phyloP scores from a whole-genome alignment of 495 filamentous ascomycete genomes.

The Hypoxylon cercidicola region DNA sequence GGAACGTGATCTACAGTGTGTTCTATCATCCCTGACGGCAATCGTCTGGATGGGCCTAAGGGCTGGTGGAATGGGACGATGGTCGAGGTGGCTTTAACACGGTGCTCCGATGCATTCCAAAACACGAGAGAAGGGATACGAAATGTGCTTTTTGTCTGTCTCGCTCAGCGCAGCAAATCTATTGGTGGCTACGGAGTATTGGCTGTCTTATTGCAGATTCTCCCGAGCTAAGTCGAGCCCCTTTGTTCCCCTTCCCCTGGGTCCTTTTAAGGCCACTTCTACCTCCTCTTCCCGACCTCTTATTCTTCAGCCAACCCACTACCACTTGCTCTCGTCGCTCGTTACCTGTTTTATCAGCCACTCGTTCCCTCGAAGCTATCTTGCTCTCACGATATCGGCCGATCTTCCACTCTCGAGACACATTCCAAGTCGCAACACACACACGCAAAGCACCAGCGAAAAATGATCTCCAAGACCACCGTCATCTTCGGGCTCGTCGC shows the following conservation, averaged over 20 bases:
- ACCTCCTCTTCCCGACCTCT: background rate
- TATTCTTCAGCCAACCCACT: background rate
- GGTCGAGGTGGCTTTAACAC: constrained; percentile 8
- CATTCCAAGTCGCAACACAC: constrained; percentile 3
- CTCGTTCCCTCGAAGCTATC: constrained; percentile 17
- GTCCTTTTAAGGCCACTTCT: constrained; percentile 34
- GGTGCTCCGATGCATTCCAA: constrained; percentile 39
- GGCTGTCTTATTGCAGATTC: constrained; percentile 47
- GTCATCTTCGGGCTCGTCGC: constrained; percentile 36
- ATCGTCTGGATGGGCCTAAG: background rate
- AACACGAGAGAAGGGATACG: constrained; percentile 38
- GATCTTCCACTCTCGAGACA: background rate
- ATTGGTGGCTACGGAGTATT: constrained; percentile 38
- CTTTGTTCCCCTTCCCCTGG: constrained; percentile 27
- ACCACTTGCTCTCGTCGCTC: constrained; percentile 26
- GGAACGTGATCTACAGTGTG: constrained; percentile 31
- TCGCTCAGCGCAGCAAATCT: constrained; percentile 15
- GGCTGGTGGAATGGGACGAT: constrained; percentile 29
- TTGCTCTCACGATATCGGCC: background rate
- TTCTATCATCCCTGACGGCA: constrained; percentile 16
- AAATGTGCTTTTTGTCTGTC: constrained; percentile 40
- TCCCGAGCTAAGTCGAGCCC: constrained; percentile 16
- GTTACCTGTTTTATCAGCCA: constrained; percentile 30
- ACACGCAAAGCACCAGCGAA: constrained; percentile 5
- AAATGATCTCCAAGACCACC: constrained; percentile 38